phyloP scores from a whole-genome alignment of 495 filamentous ascomycete species.

The Penicillium flavigenum region DNA sequence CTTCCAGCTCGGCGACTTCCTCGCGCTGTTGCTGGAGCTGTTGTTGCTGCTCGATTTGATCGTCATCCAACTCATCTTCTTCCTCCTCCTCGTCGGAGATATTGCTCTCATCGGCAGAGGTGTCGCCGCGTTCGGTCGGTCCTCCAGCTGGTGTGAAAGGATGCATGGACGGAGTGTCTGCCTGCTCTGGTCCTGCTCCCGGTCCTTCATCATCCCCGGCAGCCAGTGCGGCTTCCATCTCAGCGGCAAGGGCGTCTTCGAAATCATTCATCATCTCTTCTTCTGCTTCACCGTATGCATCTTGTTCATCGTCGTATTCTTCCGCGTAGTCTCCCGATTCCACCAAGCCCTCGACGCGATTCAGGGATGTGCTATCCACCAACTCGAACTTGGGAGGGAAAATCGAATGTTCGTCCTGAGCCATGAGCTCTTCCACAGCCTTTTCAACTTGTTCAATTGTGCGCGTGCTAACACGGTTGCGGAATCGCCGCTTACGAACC shows the following conservation, averaged over 20 bases:
- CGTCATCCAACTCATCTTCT: constrained; percentile 61
- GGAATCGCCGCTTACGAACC: constrained; percentile 80
- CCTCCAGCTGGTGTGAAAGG: constrained; percentile 40
- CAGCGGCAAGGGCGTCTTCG: constrained; percentile 57
- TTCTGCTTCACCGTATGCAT: constrained; percentile 54
- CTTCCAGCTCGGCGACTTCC: constrained; percentile 50
- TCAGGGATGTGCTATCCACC: constrained; percentile 58
- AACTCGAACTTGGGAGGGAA: constrained; percentile 59
- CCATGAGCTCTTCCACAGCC: constrained; percentile 73
- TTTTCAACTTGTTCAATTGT: constrained; percentile 88
- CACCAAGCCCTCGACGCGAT: constrained; percentile 48
- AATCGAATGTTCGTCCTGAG: constrained; percentile 61
- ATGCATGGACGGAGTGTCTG: constrained; percentile 35
- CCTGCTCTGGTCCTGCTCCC: constrained; percentile 24
- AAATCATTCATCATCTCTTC: constrained; percentile 54
- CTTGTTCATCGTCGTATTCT: constrained; percentile 54
- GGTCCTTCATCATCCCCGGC: constrained; percentile 44
- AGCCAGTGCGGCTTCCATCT: constrained; percentile 56
- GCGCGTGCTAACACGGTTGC: constrained; percentile 70
- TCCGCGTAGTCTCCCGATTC: constrained; percentile 47
- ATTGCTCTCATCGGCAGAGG: constrained; percentile 49
- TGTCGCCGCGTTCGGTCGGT: constrained; percentile 24
- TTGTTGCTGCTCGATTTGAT: constrained; percentile 46
- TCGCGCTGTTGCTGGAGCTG: constrained; percentile 52
- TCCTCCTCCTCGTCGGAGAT: constrained; percentile 63